Evolutionary conservation across 2,329 filamentous ascomycete genomes (phyloP), one percentile per base, ranked within the genome.

Genomic region (Clonostachys solani): DNA sequence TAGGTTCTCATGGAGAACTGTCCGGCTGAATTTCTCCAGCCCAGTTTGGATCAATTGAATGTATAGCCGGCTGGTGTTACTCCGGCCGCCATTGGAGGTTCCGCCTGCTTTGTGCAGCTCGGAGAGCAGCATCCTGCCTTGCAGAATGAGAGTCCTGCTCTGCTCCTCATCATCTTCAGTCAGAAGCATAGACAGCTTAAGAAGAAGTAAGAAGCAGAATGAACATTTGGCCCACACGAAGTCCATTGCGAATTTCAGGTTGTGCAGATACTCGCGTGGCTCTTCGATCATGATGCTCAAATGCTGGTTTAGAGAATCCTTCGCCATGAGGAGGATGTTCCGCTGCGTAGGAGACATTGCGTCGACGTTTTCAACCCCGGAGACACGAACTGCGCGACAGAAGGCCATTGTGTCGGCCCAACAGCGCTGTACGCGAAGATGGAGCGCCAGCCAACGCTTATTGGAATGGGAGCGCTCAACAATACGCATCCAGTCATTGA

Each of bases 141-240:
- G 52, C 2, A 44, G 48, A 3, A 59, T 40, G 23, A 59, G 49
- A 6, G 50, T 49, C 6, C 43, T 43, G 35, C 45, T 53, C 15
- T 45, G 44, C 6, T 51, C 50, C 17, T 51, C 53, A 12, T 47
- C 46, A n/a, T 51, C 52, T 9, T 75, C 71, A 0, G 71, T 71
- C 0, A 80, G 60, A 2, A 80, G 63, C 1, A 74, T 68, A 0
- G 74, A 71, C 5, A 80, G 62, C 48, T 77, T 78, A 3, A 81
- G 67, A 2, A 80, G 67, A 1, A 81, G 63, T 3, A 80, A 60
- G 41, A 80, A 75, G n/a, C 74, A 79, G 50, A 80, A 80, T 0
- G 76, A 75, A 44, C 74, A 76, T 55, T 81, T 81, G 0, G 76
- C 77, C 76, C 77, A 80, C 17, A 80, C 76, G 49, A 80, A 80